phyloP scores from a whole-genome alignment of 2,329 filamentous ascomycete species.

The Lachnellula hyalina region DNA sequence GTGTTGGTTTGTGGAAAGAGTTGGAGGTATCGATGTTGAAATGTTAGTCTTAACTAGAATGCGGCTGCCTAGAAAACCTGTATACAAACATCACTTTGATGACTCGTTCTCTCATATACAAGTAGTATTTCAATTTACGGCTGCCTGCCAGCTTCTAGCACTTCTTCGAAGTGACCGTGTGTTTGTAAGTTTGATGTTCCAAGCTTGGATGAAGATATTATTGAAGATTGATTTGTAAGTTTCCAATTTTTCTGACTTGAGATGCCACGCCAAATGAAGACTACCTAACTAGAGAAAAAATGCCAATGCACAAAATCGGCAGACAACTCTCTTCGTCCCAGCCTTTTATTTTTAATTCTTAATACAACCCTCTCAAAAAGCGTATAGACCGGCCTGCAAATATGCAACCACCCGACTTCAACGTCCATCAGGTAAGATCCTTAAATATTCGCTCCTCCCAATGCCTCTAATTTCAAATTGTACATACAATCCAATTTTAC shows the following conservation, averaged over 20 bases:
- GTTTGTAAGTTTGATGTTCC: background rate
- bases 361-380: slow-evolving; percentile 15
- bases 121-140: no score
- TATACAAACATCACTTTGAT: no score
- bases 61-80: no score
- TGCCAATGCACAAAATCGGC: background rate
- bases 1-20: no score
- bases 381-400: background rate
- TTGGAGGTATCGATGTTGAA: no score
- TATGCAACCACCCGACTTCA: background rate
- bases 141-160: background rate
- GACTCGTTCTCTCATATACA: no score
- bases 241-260: background rate
- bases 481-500: background rate
- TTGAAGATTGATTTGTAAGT: background rate
- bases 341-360: slow-evolving; percentile 7
- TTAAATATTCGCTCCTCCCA: background rate
- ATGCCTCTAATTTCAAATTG: background rate
- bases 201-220: background rate
- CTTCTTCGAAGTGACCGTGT: background rate
- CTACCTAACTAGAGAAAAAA: background rate
- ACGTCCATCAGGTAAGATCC: background rate
- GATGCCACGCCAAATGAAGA: background rate
- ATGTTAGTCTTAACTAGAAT: no score
- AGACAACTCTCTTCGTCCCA: background rate